phyloP scores from a whole-genome alignment of 176 grass and related monocot genomes.

The Tuctoria greenei region DNA sequence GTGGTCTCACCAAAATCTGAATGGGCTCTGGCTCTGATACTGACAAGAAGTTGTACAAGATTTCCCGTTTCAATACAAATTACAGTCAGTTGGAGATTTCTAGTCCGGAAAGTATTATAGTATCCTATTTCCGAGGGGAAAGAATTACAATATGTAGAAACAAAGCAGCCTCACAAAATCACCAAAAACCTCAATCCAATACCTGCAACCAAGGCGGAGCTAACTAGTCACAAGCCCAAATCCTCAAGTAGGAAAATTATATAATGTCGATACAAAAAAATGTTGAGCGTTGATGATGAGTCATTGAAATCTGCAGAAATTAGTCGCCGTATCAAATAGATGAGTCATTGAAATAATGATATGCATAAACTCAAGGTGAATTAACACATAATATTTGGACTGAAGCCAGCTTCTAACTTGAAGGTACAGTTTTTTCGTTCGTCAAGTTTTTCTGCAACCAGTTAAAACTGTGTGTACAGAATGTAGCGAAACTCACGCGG shows the following conservation, averaged over 20 bases:
- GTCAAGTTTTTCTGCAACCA: neutral
- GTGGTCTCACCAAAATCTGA: neutral
- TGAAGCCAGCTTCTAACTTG: neutral
- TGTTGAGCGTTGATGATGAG: neutral
- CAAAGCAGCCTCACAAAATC: neutral
- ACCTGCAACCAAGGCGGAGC: neutral
- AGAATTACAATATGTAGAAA: neutral
- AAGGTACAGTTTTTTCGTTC: too few species aligned
- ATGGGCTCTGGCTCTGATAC: neutral
- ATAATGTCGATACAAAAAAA: neutral
- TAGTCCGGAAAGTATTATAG: neutral
- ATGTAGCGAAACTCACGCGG: too few species aligned
- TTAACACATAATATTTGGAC: neutral
- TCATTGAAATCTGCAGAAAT: neutral
- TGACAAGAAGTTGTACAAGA: neutral
- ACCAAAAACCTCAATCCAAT: constrained; percentile 8
- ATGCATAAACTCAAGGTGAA: neutral
- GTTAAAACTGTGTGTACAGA: too few species aligned
- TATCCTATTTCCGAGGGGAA: too few species aligned
- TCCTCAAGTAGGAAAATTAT: neutral
- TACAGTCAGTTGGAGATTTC: neutral
- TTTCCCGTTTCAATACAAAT: neutral
- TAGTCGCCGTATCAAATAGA: neutral
- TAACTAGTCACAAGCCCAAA: neutral
- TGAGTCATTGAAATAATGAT: neutral